Conservation (phyloP, 305 asterid genomes). For the Fraxinus paxiana region DNA sequence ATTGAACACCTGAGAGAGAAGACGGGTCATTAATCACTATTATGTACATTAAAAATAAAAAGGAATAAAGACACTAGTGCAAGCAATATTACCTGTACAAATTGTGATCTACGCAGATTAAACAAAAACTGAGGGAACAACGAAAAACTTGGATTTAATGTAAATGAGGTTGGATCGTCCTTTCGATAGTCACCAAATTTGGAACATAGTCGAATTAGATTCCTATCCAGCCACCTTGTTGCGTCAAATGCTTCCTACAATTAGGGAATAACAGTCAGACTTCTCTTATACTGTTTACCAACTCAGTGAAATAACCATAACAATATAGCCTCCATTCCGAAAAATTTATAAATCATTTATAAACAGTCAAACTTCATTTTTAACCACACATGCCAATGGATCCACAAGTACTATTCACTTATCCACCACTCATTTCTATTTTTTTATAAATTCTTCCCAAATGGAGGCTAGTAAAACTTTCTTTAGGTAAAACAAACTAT, state of each 20-base stretch:
- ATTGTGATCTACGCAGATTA: slow-evolving; percentile 92
- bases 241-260: slow-evolving; percentile 90
- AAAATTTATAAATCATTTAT: neutral
- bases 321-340: neutral
- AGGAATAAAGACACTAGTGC: neutral
- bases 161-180: slow-evolving; percentile 90
- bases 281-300: neutral
- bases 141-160: slow-evolving; percentile 70
- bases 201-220: slow-evolving; percentile 82
- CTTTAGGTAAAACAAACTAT: neutral
- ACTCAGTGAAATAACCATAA: neutral
- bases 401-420: neutral
- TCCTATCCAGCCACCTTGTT: slow-evolving; percentile 93
- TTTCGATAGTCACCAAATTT: slow-evolving; percentile 96
- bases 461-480: neutral
- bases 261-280: neutral
- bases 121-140: slow-evolving; percentile 95
- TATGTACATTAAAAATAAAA: slow-evolving; percentile 20
- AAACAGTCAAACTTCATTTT: neutral
- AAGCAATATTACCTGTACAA: slow-evolving; percentile 64
- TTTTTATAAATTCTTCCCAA: neutral
- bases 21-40: neutral
- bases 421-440: neutral
- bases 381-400: neutral
- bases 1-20: slow-evolving; percentile 66